Base-by-base conservation (phyloP, 2,329 filamentous ascomycete species). In the Graphium sp. region DNA sequence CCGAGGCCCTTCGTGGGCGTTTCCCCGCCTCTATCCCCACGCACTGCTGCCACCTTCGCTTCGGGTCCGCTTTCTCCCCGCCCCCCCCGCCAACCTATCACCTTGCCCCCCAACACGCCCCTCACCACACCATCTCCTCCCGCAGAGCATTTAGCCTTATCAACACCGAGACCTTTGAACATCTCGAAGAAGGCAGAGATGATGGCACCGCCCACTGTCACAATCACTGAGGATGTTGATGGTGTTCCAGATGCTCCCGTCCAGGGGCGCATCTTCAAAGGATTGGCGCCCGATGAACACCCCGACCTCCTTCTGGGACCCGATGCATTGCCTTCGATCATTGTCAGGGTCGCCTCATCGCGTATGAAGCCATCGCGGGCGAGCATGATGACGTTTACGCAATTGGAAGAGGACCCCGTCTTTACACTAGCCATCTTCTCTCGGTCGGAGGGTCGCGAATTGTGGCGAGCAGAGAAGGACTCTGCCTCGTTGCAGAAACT, bases 401-500 rank as follows among this genome's bases (percentile, higher is more conserved):
- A 81, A 35, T 60, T 79, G 13, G 85, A 94, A 33, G 87, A 93
- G 45, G 85, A 94, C 41, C 83, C 85, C 0, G 87, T 95, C 1
- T 94, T 95, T 43, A 93, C 84, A 0, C 59, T 98, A 30, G 85
- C 84, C 12, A 59, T 98, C 20, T 77, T 83, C 41, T 79, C 79
- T 7, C 74, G 85, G 31, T 75, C 74, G 1, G 73, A 83, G 35
- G 59, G 68, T 4, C 68, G 66, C 31, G 87, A 95, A 47, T 60
- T 98, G 8, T 95, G 89, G 87, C 74, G 87, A 18, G 72, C 93
- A 6, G 89, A 98, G 52, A 98, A 98, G 51, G 83, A 92, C 35
- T 79, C 81, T 4, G 58, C 68, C 10, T 83, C 87, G 17, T 58
- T 98, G 17, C 66, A 72, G n/a, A 74, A 76, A 37, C 61, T 98